Evolutionary conservation across 164 flowering plant genomes (phyloP), one percentile per base, ranked within the genome.

Genomic region (Houttuynia cordata): DNA sequence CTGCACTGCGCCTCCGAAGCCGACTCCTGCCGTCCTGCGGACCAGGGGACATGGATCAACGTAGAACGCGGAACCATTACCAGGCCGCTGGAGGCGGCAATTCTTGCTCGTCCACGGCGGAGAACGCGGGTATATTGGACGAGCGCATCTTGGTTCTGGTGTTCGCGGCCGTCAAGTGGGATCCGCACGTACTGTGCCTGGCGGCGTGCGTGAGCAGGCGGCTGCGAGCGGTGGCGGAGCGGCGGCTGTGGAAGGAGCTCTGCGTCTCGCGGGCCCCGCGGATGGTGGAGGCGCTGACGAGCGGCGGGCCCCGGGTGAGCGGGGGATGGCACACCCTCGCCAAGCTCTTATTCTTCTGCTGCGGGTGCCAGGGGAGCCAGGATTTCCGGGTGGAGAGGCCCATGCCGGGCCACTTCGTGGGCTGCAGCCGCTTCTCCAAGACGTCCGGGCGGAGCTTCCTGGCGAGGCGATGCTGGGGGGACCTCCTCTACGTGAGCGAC

Each of bases 391-490:
- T 74, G 62, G 64, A 64, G n/a, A 73, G 51, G 3, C n/a, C 78
- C 0, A 10, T 61, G 3, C 78, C 80, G 68, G 91, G 91, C 0
- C 97, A 91, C 61, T 78, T 88, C 57, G 77, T 66, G 39, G 60
- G 61, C 10, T 61, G 62, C 19, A 59, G 89, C 6, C 85, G 97
- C 39, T 91, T 91, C 65, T 91, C 97, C 41, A 91, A 91, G 67
- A 91, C 97, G 17, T 84, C 96, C 24, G 97, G 97, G 13, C 81
- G 74, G 77, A 91, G 96, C 65, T 91, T 91, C 64, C 40, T 91
- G 64, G 30, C 70, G 40, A 77, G 68, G 69, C 63, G 52, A 51
- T 87, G 91, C 55, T 61, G 84, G 19, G 79, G 73, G 9, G 96
- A 91, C 60, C 21, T 86, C 70, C 59, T 91, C 74, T 91, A 71